phyloP scores from a whole-genome alignment of 371 early-diverging fungal genomes.

The Mucor irregularis region DNA sequence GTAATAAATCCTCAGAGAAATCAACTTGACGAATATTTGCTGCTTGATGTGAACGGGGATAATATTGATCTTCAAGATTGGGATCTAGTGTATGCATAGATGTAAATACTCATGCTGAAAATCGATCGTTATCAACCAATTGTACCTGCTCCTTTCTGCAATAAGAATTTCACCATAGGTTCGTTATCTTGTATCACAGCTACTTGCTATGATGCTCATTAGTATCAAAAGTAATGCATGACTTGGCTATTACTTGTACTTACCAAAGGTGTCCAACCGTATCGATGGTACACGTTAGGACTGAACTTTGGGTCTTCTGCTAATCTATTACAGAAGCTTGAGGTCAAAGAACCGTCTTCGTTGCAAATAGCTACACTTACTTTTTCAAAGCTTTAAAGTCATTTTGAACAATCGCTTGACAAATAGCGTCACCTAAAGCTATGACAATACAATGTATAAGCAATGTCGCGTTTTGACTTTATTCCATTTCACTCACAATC shows the following conservation, averaged over 20 bases:
- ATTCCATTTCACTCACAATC: slow-evolving; percentile 9
- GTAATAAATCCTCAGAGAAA: slow-evolving; percentile 47
- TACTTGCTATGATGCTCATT: slow-evolving; percentile 44
- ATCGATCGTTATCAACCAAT: not conserved
- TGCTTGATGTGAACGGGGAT: slow-evolving; percentile 49
- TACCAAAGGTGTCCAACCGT: slow-evolving; percentile 57
- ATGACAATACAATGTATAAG: not conserved
- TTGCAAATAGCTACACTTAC: slow-evolving; percentile 11
- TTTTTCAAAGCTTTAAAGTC: slow-evolving; percentile 39
- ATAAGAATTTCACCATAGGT: slow-evolving; percentile 39
- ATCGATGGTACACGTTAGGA: slow-evolving; percentile 46
- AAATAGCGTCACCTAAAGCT: slow-evolving; percentile 43
- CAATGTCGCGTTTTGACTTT: not conserved
- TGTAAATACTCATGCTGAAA: not conserved
- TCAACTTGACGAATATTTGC: slow-evolving; percentile 45
- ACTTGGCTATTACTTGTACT: too few species aligned
- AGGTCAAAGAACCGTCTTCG: not conserved
- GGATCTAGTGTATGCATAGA: slow-evolving; percentile 30
- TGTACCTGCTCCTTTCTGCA: slow-evolving; percentile 50
- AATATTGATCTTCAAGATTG: slow-evolving; percentile 48
- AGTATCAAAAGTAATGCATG: not conserved
- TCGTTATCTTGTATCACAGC: slow-evolving; percentile 55
- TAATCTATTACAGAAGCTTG: slow-evolving; percentile 20
- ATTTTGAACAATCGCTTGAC: slow-evolving; percentile 47
- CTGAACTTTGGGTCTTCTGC: slow-evolving; percentile 49